phyloP scores from a whole-genome alignment of 257 asterid species.

The Solanum virginianum region DNA sequence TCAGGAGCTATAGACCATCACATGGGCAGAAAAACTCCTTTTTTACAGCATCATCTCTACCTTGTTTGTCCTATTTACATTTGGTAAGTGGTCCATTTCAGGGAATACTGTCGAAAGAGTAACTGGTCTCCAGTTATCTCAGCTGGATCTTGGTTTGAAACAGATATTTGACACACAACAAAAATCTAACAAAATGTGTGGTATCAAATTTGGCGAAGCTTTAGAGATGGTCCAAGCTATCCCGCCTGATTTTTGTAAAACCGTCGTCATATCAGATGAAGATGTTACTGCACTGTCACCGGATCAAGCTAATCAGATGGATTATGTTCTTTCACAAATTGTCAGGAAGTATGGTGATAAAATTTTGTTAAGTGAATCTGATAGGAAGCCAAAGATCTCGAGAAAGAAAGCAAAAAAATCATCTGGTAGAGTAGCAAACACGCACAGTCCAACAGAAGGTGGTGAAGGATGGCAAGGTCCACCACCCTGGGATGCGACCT shows the following conservation, averaged over 20 bases:
- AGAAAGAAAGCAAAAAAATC: slow-evolving; percentile 47
- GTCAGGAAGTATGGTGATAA: slow-evolving; percentile 57
- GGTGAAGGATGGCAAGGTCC: slow-evolving; percentile 70
- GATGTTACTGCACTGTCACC: slow-evolving; percentile 13
- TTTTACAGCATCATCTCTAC: background rate
- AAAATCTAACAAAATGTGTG: slow-evolving; percentile 32
- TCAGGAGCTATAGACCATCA: background rate
- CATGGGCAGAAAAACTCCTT: background rate
- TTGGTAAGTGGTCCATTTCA: slow-evolving; percentile 20
- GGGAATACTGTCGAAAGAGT: slow-evolving; percentile 25
- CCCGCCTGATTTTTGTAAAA: slow-evolving; percentile 21
- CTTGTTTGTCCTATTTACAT: background rate
- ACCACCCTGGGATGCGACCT: slow-evolving; percentile 73
- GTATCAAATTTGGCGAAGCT: slow-evolving; percentile 43
- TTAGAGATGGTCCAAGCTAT: slow-evolving; percentile 33
- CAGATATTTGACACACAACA: slow-evolving; percentile 33
- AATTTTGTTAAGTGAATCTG: slow-evolving; percentile 57
- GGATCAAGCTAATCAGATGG: slow-evolving; percentile 18
- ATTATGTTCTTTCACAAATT: slow-evolving; percentile 30
- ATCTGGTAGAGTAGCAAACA: slow-evolving; percentile 26
- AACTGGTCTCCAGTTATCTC: slow-evolving; percentile 13
- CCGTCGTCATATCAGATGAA: slow-evolving; percentile 14
- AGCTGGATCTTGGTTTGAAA: slow-evolving; percentile 49
- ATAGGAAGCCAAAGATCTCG: slow-evolving; percentile 52
- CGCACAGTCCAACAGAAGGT: slow-evolving; percentile 17